Conservation (phyloP, 371 early-diverging fungal genomes). For the Sporodiniella umbellata region DNA sequence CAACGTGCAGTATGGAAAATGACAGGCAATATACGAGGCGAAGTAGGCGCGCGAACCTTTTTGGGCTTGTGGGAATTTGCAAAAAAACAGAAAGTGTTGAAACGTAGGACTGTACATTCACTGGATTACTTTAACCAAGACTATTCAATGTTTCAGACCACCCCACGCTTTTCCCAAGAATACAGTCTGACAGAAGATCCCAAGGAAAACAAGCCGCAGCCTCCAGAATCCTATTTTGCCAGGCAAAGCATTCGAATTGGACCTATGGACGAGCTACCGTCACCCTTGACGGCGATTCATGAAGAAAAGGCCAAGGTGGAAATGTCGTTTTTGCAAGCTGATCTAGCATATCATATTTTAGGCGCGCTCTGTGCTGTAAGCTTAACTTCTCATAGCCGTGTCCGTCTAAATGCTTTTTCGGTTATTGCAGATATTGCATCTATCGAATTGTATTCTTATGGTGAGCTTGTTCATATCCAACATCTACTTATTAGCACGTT, state of each 20-base stretch:
- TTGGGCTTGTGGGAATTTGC: slow-evolving; percentile 53
- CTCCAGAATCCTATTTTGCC: not conserved
- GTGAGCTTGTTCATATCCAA: slow-evolving; percentile 53
- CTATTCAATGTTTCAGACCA: not conserved
- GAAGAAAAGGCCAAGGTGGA: slow-evolving; percentile 11
- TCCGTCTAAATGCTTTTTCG: slow-evolving; percentile 50
- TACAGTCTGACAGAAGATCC: not conserved
- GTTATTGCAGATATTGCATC: slow-evolving; percentile 64
- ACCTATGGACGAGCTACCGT: slow-evolving; percentile 16
- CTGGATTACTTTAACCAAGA: slow-evolving; percentile 7
- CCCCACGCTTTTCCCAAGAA: no score
- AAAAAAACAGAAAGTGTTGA: slow-evolving; percentile 1
- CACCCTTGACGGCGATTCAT: slow-evolving; percentile 4
- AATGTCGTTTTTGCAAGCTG: slow-evolving; percentile 34
- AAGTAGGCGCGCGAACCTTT: slow-evolving; percentile 54
- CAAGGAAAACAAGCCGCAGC: no score
- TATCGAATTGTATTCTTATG: slow-evolving; percentile 54
- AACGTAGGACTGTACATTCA: not conserved
- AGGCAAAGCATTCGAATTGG: slow-evolving; percentile 19
- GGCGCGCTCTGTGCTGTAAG: slow-evolving; percentile 60
- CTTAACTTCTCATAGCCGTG: slow-evolving; percentile 56
- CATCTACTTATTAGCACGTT: slow-evolving; percentile 59
- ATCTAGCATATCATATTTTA: slow-evolving; percentile 54
- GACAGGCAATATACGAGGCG: slow-evolving; percentile 59
- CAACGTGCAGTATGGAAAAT: slow-evolving; percentile 61